phyloP scores from a whole-genome alignment of 2,329 filamentous ascomycete species.

The Davidsoniella eucalypti region DNA sequence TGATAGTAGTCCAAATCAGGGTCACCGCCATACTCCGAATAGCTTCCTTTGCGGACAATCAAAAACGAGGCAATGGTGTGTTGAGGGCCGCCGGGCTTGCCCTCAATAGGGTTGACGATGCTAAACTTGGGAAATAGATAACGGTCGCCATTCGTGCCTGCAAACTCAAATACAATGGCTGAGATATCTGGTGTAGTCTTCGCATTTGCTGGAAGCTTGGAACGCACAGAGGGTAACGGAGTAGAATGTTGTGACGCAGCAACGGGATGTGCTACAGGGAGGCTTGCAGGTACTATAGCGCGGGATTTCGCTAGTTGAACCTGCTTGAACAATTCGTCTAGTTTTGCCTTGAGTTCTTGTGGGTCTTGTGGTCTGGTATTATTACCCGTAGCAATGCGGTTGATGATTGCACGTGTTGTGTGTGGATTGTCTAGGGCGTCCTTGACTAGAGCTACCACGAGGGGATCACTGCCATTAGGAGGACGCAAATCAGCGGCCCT shows the following conservation, averaged over 20 bases:
- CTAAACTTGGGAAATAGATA: conserved; percentile 67
- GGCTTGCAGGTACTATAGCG: background rate
- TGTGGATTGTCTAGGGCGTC: conserved; percentile 36
- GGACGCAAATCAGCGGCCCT: conserved; percentile 35
- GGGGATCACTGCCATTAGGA: conserved; percentile 35
- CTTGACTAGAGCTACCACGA: conserved; percentile 41
- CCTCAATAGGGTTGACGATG: conserved; percentile 30
- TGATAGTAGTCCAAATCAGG: conserved; percentile 57
- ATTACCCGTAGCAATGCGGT: conserved; percentile 34
- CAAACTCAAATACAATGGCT: conserved; percentile 54
- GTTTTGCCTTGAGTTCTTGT: conserved; percentile 34
- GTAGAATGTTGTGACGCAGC: background rate
- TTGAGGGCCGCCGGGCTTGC: conserved; percentile 25
- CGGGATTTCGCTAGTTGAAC: conserved; percentile 15
- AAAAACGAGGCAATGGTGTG: conserved; percentile 62
- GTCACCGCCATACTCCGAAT: conserved; percentile 47
- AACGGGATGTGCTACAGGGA: conserved; percentile 10
- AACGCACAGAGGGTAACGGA: background rate
- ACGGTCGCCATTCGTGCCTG: conserved; percentile 50
- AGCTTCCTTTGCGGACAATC: conserved; percentile 55
- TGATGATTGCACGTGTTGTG: conserved; percentile 32
- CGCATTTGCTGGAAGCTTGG: conserved; percentile 20
- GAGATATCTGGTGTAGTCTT: conserved; percentile 35
- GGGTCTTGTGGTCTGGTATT: conserved; percentile 25
- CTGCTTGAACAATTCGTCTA: conserved; percentile 29